Conservation (phyloP, 257 asterid species). For the Nicotiana tomentosiformis region DNA sequence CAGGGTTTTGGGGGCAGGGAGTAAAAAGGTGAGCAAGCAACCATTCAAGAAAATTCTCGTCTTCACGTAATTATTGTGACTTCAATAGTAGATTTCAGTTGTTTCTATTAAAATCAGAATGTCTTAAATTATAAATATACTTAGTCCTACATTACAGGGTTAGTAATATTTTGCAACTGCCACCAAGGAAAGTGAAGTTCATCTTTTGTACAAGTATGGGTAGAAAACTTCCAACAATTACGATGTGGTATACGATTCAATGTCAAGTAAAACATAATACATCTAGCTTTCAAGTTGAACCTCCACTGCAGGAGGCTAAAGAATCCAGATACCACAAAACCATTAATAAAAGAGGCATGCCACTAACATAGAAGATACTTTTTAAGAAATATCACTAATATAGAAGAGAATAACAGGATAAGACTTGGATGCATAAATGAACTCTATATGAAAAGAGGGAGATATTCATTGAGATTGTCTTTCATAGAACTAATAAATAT, state of each 20-base stretch:
- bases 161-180: background rate
- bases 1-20: conserved; percentile 8
- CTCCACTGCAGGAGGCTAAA: background rate
- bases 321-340: background rate
- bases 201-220: background rate
- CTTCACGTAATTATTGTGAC: background rate
- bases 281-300: background rate
- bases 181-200: background rate
- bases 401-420: background rate
- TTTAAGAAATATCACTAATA: background rate
- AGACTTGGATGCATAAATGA: background rate
- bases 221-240: background rate
- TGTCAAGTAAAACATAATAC: background rate
- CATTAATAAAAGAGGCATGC: background rate
- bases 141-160: background rate
- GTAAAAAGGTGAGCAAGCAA: conserved; percentile 9
- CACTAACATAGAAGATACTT: background rate
- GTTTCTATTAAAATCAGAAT: background rate
- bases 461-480: background rate
- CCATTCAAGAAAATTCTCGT: background rate
- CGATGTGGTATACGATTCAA: background rate
- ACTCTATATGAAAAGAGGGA: background rate
- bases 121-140: background rate
- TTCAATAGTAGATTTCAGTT: background rate
- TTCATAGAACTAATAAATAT: background rate